These are phyloP conservation scores for Eucommia ulmoides DNA, from an alignment of 257 asterid species.

Conservation along the genomic window DNA sequence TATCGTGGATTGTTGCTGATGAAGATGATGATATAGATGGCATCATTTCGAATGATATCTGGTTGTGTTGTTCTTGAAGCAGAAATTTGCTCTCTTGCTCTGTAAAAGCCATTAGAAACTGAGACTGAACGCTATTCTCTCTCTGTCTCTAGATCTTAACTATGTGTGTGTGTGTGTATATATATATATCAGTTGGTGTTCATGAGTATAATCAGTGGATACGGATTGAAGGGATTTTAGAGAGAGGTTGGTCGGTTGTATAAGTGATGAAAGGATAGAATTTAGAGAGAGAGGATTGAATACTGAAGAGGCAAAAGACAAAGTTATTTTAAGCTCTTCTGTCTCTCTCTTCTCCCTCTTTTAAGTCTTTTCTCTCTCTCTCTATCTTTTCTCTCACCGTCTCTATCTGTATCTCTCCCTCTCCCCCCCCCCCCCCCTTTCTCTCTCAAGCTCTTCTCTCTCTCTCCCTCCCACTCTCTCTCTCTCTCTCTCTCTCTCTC, in stretches of 20 bases:
- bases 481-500: no score
- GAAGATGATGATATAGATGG: slow-evolving; percentile 48
- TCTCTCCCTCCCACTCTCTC: no score
- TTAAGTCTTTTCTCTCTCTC: no score
- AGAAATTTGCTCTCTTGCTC: slow-evolving; percentile 9
- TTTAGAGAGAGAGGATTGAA: slow-evolving; percentile 5
- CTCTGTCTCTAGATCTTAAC: not conserved
- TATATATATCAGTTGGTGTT: not conserved
- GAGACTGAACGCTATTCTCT: not conserved
- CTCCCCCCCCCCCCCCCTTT: no score
- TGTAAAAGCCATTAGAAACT: slow-evolving; percentile 13
- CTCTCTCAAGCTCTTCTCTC: no score
- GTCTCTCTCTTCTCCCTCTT: slow-evolving; percentile 3
- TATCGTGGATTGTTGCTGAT: slow-evolving; percentile 30
- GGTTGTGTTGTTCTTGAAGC: slow-evolving; percentile 20
- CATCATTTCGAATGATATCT: slow-evolving; percentile 59
- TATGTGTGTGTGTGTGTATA: no score
- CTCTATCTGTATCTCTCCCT: no score
- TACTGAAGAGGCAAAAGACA: slow-evolving; percentile 14
- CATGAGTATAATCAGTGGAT: not conserved
- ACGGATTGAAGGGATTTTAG: not conserved
- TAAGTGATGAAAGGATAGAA: slow-evolving; percentile 3
- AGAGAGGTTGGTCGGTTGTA: not conserved
- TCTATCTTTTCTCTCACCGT: no score
- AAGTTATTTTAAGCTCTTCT: slow-evolving; percentile 11